These are phyloP conservation scores for Bryum argenteum DNA, from an alignment of 225 moss, liverwort and hornwort species.

Conservation along the genomic window DNA sequence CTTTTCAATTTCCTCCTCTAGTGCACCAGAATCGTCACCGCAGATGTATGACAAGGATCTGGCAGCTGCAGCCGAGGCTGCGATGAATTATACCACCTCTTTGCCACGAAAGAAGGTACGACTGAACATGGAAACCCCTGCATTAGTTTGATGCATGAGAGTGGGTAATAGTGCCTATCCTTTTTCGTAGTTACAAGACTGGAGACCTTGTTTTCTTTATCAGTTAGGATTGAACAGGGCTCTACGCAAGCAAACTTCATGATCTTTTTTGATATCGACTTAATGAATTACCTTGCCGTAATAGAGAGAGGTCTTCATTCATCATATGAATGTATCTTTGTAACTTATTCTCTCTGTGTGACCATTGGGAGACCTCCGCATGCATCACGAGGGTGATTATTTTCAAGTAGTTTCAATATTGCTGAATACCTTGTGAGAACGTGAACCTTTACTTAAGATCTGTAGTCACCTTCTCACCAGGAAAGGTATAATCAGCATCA, in stretches of 20 bases:
- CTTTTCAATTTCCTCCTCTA: conserved; percentile 35
- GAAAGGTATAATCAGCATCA: not conserved
- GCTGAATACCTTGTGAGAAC: not conserved
- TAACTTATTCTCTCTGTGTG: not conserved
- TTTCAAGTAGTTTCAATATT: not conserved
- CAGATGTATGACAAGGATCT: conserved; percentile 84
- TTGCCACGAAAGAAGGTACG: conserved; percentile 74
- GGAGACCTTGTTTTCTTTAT: not conserved
- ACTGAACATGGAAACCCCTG: conserved; percentile 13
- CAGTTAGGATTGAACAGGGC: not conserved
- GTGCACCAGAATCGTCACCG: conserved; percentile 48
- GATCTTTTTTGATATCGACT: not conserved
- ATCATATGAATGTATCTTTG: not conserved
- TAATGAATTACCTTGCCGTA: not conserved
- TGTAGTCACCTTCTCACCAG: not conserved
- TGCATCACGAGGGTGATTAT: not conserved
- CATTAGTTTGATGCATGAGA: conserved; percentile 19
- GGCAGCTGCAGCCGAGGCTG: conserved; percentile 86
- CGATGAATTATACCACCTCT: conserved; percentile 63
- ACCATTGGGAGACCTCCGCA: not conserved
- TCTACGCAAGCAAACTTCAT: too few species aligned
- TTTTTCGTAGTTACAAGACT: not conserved
- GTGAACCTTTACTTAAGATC: not conserved
- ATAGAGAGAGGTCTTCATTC: not conserved
- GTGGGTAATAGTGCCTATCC: conserved; percentile 3